Evolutionary conservation across 1,284 basidiomycete species (phyloP).

Genomic region (Volvariella volvacea): DNA sequence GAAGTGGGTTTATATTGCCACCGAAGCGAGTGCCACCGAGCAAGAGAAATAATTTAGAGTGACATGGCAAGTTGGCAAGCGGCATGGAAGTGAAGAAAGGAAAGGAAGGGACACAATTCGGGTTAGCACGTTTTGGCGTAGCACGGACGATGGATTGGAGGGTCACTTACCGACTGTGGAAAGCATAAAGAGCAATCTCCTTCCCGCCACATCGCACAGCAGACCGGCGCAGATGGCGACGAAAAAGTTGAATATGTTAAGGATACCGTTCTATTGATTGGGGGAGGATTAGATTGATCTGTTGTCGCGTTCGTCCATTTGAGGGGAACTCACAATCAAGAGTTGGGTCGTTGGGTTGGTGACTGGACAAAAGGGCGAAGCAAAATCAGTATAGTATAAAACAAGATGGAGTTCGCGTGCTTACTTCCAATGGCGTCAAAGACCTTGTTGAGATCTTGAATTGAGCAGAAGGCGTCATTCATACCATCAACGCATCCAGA

Average conservation of each 20-base stretch:
- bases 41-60: too few relatives aligned
- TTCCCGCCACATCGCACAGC: constrained; percentile 42
- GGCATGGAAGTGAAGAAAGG: too few relatives aligned
- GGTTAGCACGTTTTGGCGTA: too few relatives aligned
- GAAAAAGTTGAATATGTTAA: constrained; percentile 50
- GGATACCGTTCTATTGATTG: constrained; percentile 40
- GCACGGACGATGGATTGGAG: constrained; percentile 21
- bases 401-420: not conserved
- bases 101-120: too few relatives aligned
- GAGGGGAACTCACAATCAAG: constrained; percentile 25
- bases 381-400: not conserved
- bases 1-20: too few relatives aligned
- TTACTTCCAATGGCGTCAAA: not conserved
- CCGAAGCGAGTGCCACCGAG: too few relatives aligned
- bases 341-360: constrained; percentile 43
- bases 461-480: not conserved
- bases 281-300: not conserved
- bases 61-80: too few relatives aligned
- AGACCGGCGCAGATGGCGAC: constrained; percentile 41
- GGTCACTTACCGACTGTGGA: constrained; percentile 37
- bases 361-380: constrained; percentile 19
- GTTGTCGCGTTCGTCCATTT: not conserved
- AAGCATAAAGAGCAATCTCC: constrained; percentile 47
- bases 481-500: too few relatives aligned
- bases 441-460: not conserved